Evolutionary conservation across 768 basidiomycete species (phyloP), one percentile per base, ranked within the genome.

Genomic region (Rubroboletus satanas): DNA sequence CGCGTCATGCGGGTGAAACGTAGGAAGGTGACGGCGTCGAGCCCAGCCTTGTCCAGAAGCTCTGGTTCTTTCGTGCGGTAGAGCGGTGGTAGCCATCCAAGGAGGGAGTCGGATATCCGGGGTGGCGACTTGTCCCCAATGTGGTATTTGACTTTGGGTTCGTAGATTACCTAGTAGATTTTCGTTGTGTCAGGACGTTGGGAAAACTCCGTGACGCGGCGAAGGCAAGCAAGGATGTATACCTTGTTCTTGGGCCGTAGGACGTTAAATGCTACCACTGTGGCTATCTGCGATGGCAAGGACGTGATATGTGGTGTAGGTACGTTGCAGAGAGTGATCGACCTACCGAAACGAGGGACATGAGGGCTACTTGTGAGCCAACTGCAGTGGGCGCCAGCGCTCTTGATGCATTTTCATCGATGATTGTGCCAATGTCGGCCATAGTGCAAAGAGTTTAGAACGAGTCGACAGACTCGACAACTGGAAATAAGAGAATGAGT

Each of bases 81-180:
- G 38, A 98, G 81, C 1, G 94, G 94, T 8, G 87, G 85, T 0
- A 98, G 75, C 96, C 96, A 99, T 58, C 92, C 90, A 45, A 93
- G 82, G 44, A 96, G 69, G 2, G 88, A 85, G 69, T 89, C 85
- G 37, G 85, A 85, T 69, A 96, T 90, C 23, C 83, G 82, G 7
- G 91, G 91, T 31, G 90, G 91, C 28, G 79, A 75, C 68, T 91
- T 91, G 71, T 83, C 71, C 39, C 85, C 88, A 56, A 82, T 77
- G 65, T 91, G 90, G 67, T 93, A 95, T 71, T 95, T 95, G 72
- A 91, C 84, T 74, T 95, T 97, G 58, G 93, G 94, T 68, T 93
- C 90, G 66, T 96, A 96, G 55, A 94, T 83, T 57, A 91, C 82
- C 92, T 92, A 55, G 43, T 5, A 17, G 3, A 38, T n/a, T 12